Evolutionary conservation across 306 rosid species (phyloP).

Genomic region (Cucumis cinereus): DNA sequence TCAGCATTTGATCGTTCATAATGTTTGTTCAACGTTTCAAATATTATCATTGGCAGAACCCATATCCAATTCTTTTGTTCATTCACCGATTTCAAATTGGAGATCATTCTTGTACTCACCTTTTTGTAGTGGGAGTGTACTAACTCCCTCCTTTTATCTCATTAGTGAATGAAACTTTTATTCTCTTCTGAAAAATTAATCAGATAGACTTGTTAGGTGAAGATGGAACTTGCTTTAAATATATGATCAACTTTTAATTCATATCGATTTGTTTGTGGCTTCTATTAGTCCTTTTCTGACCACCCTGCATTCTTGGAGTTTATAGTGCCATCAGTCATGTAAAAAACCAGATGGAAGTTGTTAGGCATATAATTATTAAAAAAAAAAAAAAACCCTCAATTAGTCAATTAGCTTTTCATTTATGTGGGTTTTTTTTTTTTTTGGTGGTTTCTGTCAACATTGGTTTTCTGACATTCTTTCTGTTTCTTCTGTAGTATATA

Average conservation of each 20-base stretch:
- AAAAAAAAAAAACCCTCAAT: neutral
- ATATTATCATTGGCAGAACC: neutral
- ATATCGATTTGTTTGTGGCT: neutral
- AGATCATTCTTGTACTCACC: neutral
- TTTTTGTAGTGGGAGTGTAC: neutral
- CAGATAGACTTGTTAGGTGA: neutral
- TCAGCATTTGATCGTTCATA: neutral
- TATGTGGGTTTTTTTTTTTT: neutral
- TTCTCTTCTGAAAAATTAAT: neutral
- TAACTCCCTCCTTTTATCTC: neutral
- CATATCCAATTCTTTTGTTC: neutral
- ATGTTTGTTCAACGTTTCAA: neutral
- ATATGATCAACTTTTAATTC: neutral
- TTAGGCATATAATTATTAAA: neutral
- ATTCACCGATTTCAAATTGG: neutral
- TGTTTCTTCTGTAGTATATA: constrained; percentile 53
- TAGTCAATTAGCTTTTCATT: neutral
- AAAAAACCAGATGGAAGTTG: neutral
- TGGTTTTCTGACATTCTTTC: constrained; percentile 8
- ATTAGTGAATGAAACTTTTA: neutral
- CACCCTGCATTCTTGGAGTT: neutral
- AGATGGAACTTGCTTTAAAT: neutral
- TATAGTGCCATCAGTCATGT: neutral
- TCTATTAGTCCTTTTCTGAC: constrained; percentile 3
- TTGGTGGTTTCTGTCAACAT: constrained; percentile 1